A percentile compares a stretch with the other conserved stretches of the same genome.
Conservation (phyloP, 371 early-diverging fungal genomes). For the Mortierella sp. region DNA sequence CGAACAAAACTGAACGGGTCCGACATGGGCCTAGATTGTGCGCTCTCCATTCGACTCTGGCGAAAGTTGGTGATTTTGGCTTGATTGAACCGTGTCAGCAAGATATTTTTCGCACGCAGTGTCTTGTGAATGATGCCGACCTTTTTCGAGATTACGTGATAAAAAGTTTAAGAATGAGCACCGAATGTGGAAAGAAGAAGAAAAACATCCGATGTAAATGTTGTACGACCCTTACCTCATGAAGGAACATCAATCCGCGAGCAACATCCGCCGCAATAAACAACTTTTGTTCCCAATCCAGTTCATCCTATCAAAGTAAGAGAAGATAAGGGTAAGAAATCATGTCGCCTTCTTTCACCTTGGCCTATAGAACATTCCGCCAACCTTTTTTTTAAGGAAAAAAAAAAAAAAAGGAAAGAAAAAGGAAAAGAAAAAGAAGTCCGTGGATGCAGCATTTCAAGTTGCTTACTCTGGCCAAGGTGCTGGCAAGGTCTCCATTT, state of each 20-base stretch:
- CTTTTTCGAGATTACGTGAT: slow-evolving; percentile 6
- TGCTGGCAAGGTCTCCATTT: slow-evolving; percentile 40
- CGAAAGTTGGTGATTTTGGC: slow-evolving; percentile 53
- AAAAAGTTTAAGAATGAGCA: background rate
- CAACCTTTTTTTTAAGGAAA: too few species aligned
- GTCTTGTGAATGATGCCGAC: slow-evolving; percentile 55
- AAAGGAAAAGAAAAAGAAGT: background rate
- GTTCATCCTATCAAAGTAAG: slow-evolving; percentile 13
- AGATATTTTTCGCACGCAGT: slow-evolving; percentile 47
- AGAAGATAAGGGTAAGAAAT: background rate
- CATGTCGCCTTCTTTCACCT: background rate
- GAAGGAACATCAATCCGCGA: slow-evolving; percentile 38
- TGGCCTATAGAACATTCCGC: too few species aligned
- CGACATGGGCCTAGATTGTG: slow-evolving; percentile 48
- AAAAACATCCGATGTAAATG: slow-evolving; percentile 14
- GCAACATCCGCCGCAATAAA: slow-evolving; percentile 45
- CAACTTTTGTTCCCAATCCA: slow-evolving; percentile 50
- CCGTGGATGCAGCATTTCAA: background rate
- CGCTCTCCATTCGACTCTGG: slow-evolving; percentile 47
- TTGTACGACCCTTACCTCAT: slow-evolving; percentile 25
- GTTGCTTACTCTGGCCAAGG: slow-evolving; percentile 29
- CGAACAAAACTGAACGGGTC: slow-evolving; percentile 51
- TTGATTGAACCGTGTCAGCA: slow-evolving; percentile 36
- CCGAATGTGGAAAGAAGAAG: background rate
- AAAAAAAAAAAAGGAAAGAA: background rate